phyloP scores from a whole-genome alignment of 768 basidiomycete species.

The Terana coerulea region DNA sequence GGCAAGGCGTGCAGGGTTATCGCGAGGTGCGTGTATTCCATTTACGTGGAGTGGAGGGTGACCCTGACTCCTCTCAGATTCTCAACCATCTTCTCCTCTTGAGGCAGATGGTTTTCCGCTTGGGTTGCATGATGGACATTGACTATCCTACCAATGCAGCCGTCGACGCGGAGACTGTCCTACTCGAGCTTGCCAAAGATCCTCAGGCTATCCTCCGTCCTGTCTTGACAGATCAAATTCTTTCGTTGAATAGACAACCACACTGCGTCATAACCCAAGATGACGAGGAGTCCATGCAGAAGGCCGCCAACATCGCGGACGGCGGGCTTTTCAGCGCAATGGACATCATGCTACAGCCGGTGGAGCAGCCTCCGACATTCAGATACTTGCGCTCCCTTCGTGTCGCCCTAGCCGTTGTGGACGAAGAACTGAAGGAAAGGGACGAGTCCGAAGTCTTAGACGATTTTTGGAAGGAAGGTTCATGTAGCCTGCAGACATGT shows the following conservation, averaged over 20 bases:
- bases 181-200: conserved; percentile 55
- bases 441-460: conserved; percentile 56
- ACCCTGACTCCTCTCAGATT: too few species aligned
- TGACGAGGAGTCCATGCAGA: conserved; percentile 54
- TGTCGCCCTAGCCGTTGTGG: conserved; percentile 57
- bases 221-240: conserved; percentile 56
- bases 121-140: conserved; percentile 69
- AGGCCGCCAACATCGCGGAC: conserved; percentile 63
- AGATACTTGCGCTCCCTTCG: conserved; percentile 56
- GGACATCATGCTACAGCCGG: conserved; percentile 52
- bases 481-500: conserved; percentile 53
- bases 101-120: conserved; percentile 66
- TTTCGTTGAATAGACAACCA: conserved; percentile 54
- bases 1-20: conserved; percentile 69
- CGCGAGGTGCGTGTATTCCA: conserved; percentile 49
- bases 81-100: conserved; percentile 70
- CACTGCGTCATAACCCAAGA: conserved; percentile 59
- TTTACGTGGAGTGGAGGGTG: neutral
- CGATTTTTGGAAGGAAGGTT: conserved; percentile 56
- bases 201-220: conserved; percentile 56
- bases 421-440: conserved; percentile 48
- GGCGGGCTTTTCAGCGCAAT: conserved; percentile 62
- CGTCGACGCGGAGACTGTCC: conserved; percentile 65
- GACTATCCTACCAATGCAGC: conserved; percentile 61
- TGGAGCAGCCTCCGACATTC: conserved; percentile 46